Evolutionary conservation across 2,329 filamentous ascomycete species (phyloP), one percentile per base, ranked within the genome.

Genomic region (Talaromyces sp.): DNA sequence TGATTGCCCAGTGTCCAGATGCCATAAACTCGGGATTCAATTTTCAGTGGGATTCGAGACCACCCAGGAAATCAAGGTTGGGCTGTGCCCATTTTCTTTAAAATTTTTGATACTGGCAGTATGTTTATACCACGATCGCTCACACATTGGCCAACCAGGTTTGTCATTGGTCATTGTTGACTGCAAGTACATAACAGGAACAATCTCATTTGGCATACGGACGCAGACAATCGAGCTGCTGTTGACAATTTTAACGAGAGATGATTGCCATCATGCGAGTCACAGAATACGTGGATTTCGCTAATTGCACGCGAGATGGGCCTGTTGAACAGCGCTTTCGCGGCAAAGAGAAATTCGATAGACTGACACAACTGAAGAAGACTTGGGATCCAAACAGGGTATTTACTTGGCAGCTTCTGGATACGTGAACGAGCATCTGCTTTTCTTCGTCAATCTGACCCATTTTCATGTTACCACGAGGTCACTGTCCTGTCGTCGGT

Each of bases 1-100:
- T 68, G 17, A 22, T 67, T 54, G 56, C 61, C 8, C 49, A 66
- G 17, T 68, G 67, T 59, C 65, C 67, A 41, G 65, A 68, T 22
- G 67, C 65, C 5, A 54, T 62, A 5, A 67, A 64, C 52, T 67
- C 65, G 15, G 58, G 62, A 0, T 68, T 67, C 37, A 67, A 62
- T 31, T 68, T 68, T 35, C 61, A 68, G 52, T 68, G 67, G 64
- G 61, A 68, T 43, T 19, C 61, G 9, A 22, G 56, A 4, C 56
- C 56, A 43, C 37, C 37, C 4, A 58, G 37, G 22, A 27, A 31
- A 43, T 43, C 56, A 1, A 37, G 31, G 13, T 19, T 58, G 9
- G 22, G 10, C 37, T 58, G 37, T n/a, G 56, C 56, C 31, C 35
- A 43, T 43, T 58, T 15, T 17, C 37, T 58, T n/a, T 37, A 58